Evolutionary conservation across 2,329 filamentous ascomycete genomes (phyloP), one percentile per base, ranked within the genome.

Genomic region (Ceratocystis diversiconidia): DNA sequence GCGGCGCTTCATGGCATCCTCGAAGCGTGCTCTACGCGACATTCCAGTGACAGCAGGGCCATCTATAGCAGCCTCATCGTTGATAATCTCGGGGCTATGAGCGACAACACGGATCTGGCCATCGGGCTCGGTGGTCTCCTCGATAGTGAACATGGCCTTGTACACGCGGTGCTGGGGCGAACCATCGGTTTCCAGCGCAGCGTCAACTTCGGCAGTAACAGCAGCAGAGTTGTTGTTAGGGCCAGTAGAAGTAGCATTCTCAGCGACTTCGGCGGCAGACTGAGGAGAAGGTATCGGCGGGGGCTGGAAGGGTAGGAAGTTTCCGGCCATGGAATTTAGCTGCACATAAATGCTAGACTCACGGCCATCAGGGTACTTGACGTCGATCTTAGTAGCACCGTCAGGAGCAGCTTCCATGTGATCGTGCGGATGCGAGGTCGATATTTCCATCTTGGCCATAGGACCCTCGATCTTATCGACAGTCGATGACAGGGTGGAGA

Each of bases 301-400:
- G 25, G 90, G 88, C 65, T 85, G 82, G 78, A 95, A 97, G 5
- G 92, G 92, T 60, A 86, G 77, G 71, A 92, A 89, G 68, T 84
- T 82, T 70, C 83, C 85, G 19, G 85, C 82, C 76, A 88, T 83
- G 71, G 86, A 77, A 73, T 89, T 84, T 65, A 88, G 80, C 71
- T 87, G 85, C 67, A 88, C 77, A 70, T 84, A 83, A 68, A 89
- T 75, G 71, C 82, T 83, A 60, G 82, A 78, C 70, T 82, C 77
- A 70, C 74, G 77, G 67, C 82, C 83, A 71, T 82, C 83, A 69
- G 82, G 78, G 71, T 80, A 80, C 72, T 78, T 80, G 66, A 84
- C 71, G 69, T 80, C 80, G 68, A 81, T 76, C 70, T 79, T 79
- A 69, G 78, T 76, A 70, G 79, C 73, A 28, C 76, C 75, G n/a